phyloP scores from a whole-genome alignment of 2,329 filamentous ascomycete species.

The Mollisia scopiformis region DNA sequence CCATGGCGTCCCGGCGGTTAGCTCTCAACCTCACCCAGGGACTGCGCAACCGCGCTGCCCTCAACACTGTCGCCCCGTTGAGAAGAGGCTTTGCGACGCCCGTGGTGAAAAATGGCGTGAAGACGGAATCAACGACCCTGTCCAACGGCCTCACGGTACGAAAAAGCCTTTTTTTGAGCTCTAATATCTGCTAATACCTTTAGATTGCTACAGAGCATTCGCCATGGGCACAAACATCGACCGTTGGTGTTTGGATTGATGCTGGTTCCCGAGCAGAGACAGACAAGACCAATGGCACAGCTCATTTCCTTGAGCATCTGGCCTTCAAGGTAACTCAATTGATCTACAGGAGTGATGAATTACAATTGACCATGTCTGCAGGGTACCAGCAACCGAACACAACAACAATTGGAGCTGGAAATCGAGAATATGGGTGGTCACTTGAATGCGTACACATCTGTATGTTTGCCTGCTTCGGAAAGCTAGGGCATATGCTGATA shows the following conservation, averaged over 20 bases:
- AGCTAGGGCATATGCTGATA: constrained; percentile 24
- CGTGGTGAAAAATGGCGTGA: constrained; percentile 67
- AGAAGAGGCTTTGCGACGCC: constrained; percentile 90
- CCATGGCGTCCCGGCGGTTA: constrained; percentile 96
- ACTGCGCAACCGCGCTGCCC: constrained; percentile 83
- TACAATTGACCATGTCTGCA: constrained; percentile 41
- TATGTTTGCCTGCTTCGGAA: constrained; percentile 52
- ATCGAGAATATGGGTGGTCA: constrained; percentile 99
- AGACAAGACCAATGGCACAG: constrained; percentile 97
- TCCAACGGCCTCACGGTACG: constrained; percentile 94
- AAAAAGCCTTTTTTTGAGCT: neutral
- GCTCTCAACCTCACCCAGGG: constrained; percentile 91
- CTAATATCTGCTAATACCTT: constrained; percentile 35
- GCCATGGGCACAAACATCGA: constrained; percentile 97
- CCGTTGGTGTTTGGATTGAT: constrained; percentile 99
- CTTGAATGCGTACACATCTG: constrained; percentile 99
- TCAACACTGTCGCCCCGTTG: constrained; percentile 76
- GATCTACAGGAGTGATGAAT: constrained; percentile 9
- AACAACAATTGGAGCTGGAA: constrained; percentile 98
- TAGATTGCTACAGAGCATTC: constrained; percentile 98
- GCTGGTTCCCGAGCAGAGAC: constrained; percentile 98
- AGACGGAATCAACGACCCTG: constrained; percentile 94
- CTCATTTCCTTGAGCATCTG: constrained; percentile 99
- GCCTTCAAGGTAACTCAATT: constrained; percentile 85
- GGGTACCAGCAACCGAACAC: constrained; percentile 92